These are phyloP conservation scores for Candida xyloterini DNA, from an alignment of 805 yeast genomes.

Conservation along the genomic window DNA sequence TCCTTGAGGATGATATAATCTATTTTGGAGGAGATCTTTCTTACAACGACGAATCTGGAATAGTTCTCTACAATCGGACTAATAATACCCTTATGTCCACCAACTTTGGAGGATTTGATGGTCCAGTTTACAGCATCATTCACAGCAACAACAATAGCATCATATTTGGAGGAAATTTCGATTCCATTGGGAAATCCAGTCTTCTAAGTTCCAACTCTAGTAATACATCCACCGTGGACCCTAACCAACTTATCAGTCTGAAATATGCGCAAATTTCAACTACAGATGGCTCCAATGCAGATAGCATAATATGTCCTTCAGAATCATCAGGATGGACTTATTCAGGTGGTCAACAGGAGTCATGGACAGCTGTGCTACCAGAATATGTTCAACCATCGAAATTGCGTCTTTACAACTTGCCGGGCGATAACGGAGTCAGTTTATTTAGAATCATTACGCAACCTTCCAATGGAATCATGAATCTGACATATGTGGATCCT, in stretches of 20 bases:
- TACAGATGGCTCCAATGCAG: slow-evolving; percentile 32
- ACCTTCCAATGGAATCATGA: slow-evolving; percentile 89
- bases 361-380: slow-evolving; percentile 63
- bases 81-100: slow-evolving; percentile 41
- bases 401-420: slow-evolving; percentile 66
- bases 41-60: slow-evolving; percentile 50
- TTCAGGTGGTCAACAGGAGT: slow-evolving; percentile 48
- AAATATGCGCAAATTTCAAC: slow-evolving; percentile 51
- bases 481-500: slow-evolving; percentile 82
- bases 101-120: slow-evolving; percentile 76
- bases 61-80: slow-evolving; percentile 58
- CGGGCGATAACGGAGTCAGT: slow-evolving; percentile 45
- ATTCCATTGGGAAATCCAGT: slow-evolving; percentile 52
- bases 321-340: slow-evolving; percentile 50
- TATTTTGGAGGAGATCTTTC: slow-evolving; percentile 81
- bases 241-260: slow-evolving; percentile 61
- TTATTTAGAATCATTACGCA: slow-evolving; percentile 69
- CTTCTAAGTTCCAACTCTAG: slow-evolving; percentile 36
- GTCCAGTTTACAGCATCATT: slow-evolving; percentile 61
- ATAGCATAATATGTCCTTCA: slow-evolving; percentile 57
- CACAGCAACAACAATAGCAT: slow-evolving; percentile 48
- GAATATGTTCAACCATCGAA: slow-evolving; percentile 62
- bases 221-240: slow-evolving; percentile 38
- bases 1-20: slow-evolving; percentile 47
- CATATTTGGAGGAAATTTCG: slow-evolving; percentile 77